These are phyloP conservation scores for Zizania palustris DNA, from an alignment of 202 grass and related monocot species.

Conservation along the genomic window DNA sequence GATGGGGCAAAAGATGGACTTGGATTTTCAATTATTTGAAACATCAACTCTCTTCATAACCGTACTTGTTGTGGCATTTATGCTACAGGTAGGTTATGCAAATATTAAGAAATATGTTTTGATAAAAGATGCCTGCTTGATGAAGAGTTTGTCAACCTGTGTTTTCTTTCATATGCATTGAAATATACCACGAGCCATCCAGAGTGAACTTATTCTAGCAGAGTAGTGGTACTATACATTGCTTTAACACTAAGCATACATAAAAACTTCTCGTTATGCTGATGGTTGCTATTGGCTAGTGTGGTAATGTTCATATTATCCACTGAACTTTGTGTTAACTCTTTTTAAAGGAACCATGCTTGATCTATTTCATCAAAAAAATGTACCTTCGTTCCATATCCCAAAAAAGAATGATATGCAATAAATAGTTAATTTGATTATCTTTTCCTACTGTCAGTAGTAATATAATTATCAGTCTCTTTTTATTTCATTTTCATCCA, in stretches of 20 bases:
- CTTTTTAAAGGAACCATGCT: neutral
- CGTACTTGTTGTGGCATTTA: constrained; percentile 81
- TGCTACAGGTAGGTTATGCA: constrained; percentile 71
- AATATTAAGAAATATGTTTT: constrained; percentile 8
- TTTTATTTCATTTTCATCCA: constrained; percentile 30
- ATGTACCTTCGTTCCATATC: neutral
- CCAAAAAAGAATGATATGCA: neutral
- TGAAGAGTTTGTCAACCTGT: neutral
- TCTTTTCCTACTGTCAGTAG: neutral
- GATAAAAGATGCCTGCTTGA: neutral
- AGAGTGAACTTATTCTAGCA: neutral
- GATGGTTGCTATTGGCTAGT: neutral
- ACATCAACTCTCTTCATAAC: constrained; percentile 86
- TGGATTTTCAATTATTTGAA: constrained; percentile 91
- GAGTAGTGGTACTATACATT: neutral
- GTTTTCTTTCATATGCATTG: neutral
- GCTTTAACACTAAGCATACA: neutral
- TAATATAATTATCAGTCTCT: neutral
- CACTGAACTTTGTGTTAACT: neutral
- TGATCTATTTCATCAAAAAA: neutral
- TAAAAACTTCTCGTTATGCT: neutral
- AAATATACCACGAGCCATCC: neutral
- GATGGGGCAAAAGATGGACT: constrained; percentile 78
- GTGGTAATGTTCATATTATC: neutral
- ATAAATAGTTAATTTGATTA: neutral